Base-by-base conservation (phyloP, 1,139 yeast genomes). In the Nakaseomyces sp. region DNA sequence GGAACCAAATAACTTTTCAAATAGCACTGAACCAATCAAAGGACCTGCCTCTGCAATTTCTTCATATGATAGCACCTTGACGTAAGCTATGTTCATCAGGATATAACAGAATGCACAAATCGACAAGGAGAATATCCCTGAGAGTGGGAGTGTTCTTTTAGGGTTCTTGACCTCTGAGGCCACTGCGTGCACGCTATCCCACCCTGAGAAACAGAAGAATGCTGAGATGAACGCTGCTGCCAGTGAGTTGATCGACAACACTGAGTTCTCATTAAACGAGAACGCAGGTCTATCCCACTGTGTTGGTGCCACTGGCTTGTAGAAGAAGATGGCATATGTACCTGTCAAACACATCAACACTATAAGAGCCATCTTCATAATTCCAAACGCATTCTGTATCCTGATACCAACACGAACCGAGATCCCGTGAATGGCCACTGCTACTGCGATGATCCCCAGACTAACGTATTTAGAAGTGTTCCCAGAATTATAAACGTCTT, bases 111-210 rank as follows among this genome's bases (percentile, higher is more conserved):
- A 41, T 2, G 76, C 61, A 33, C 77, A 70, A 8, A 77, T 59
- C 1, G 66, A 46, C 36, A 79, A 58, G 0, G 84, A 75, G 1
- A 69, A 60, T 0, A 82, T 81, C 0, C 84, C 85, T 1, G 84
- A 81, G 31, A 78, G 71, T 53, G 67, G 75, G 43, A 78, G 68
- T 0, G 83, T 78, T 37, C 74, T 61, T 0, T 68, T 65, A 0
- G 84, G 85, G 51, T 79, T 74, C 45, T 73, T 72, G 30, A 79
- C 74, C 53, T 79, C 86, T 43, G 76, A 75, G 1, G 81, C 69
- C 12, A 77, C 81, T 0, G 79, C 71, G 54, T 79, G 84, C 5
- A 78, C 80, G 16, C 76, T 65, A 51, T 72, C 77, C 85, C 85
- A 79, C 2, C 86, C 86, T 2, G 76, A 69, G 47, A 73, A 77